Base-by-base conservation (phyloP, 495 filamentous ascomycete genomes). In the Penicillium pulvis region DNA sequence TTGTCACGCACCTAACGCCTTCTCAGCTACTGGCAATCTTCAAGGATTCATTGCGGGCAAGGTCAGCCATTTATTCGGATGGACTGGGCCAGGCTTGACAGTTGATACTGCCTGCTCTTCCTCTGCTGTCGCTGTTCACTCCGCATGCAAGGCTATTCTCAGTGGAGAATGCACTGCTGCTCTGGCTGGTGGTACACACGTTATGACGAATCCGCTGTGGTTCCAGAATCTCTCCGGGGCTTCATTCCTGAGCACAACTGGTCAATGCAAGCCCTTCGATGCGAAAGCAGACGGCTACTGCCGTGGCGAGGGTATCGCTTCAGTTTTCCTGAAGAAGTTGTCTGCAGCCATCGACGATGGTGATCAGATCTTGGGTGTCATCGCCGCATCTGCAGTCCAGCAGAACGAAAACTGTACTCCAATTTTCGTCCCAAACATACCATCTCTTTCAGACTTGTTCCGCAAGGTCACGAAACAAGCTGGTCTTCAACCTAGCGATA, bases 221-320 rank as follows among this genome's bases (percentile, higher is more conserved):
- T 71, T 62, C 17, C 71, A 79, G 45, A 76, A 79, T 58, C 64
- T 78, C 1, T 61, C 60, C 12, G 76, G 58, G 0, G 77, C 64
- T 1, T 68, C 64, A 5, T 80, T 81, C 51, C 43, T 80, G 0
- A 78, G 71, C 23, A 69, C 71, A 0, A 79, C 71, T 0, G 79
- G 79, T 0, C 63, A 64, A 5, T 91, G 88, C 67, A 90, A 91
- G 52, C 83, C 89, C 0, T 91, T 91, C 54, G 87, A 90, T 65
- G 79, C 82, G 44, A 75, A 79, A 11, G 88, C 88, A 4, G 84
- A 91, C 62, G 89, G 89, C 0, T 92, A 91, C 69, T 91, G 88
- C 65, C 81, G 89, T 45, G 87, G 80, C 0, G 89, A 92, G 53
- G 84, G 79, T 16, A 81, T 83, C 52, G 89, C 79, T 0, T 81